These are phyloP conservation scores for Botrytis hyacinthi DNA, from an alignment of 2,329 filamentous ascomycete species.

Conservation along the genomic window DNA sequence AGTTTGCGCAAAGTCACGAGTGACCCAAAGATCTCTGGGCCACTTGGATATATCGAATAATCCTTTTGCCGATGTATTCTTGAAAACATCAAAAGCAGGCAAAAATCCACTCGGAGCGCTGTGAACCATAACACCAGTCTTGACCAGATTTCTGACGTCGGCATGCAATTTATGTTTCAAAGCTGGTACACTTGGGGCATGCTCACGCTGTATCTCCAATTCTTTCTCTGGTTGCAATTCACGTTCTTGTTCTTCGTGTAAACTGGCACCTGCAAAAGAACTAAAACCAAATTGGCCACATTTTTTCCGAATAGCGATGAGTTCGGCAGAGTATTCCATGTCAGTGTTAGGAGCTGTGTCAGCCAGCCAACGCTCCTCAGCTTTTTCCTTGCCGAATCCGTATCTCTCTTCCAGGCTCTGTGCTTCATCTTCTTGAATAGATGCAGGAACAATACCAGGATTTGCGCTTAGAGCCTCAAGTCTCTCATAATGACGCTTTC, in stretches of 20 bases:
- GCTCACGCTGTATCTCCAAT: slow-evolving; percentile 54
- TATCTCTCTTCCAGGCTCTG: slow-evolving; percentile 54
- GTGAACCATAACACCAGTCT: slow-evolving; percentile 39
- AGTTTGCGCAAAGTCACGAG: slow-evolving; percentile 50
- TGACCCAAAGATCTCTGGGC: slow-evolving; percentile 46
- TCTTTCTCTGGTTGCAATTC: slow-evolving; percentile 65
- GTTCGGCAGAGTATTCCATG: background rate
- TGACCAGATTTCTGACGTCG: slow-evolving; percentile 45
- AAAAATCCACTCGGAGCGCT: slow-evolving; percentile 53
- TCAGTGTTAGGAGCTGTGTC: background rate
- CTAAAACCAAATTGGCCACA: slow-evolving; percentile 42
- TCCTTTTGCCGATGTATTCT: slow-evolving; percentile 42
- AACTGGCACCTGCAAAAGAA: slow-evolving; percentile 39
- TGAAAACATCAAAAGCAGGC: slow-evolving; percentile 48
- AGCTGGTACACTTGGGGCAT: slow-evolving; percentile 44
- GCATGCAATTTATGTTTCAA: slow-evolving; percentile 44
- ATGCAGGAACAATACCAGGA: background rate
- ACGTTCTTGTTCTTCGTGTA: slow-evolving; percentile 67
- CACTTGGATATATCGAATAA: slow-evolving; percentile 42
- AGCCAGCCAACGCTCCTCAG: slow-evolving; percentile 1
- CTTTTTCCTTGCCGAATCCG: slow-evolving; percentile 24
- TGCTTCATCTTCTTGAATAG: slow-evolving; percentile 54
- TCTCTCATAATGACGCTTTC: slow-evolving; percentile 47
- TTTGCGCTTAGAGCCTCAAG: background rate
- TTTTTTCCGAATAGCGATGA: slow-evolving; percentile 29